Percentiles rank a stretch among this genome's conserved stretches.
These are phyloP conservation scores for Cladophialophora bantiana DNA, from an alignment of 2,329 filamentous ascomycete species.

Conservation along the genomic window DNA sequence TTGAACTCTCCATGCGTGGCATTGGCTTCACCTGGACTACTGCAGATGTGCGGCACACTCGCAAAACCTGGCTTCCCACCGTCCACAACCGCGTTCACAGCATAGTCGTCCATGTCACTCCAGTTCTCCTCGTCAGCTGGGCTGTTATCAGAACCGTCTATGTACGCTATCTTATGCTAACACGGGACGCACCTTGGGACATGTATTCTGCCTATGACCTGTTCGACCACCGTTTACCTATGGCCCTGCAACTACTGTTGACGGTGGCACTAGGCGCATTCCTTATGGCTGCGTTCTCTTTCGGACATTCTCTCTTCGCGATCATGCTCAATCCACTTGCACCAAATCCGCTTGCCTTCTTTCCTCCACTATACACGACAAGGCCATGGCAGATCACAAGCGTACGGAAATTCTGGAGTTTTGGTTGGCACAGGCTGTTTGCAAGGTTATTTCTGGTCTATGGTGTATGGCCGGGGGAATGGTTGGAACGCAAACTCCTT, in stretches of 20 bases:
- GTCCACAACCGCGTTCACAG: slow-evolving; percentile 50
- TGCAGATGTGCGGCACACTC: slow-evolving; percentile 54
- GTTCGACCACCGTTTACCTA: slow-evolving; percentile 47
- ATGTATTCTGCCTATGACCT: slow-evolving; percentile 36
- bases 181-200: slow-evolving; percentile 10
- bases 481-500: slow-evolving; percentile 50
- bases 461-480: slow-evolving; percentile 56
- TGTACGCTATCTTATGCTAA: slow-evolving; percentile 32
- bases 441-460: slow-evolving; percentile 55
- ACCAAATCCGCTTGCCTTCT: slow-evolving; percentile 52
- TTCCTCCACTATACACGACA: slow-evolving; percentile 54
- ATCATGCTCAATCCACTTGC: slow-evolving; percentile 50
- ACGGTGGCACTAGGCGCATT: slow-evolving; percentile 53
- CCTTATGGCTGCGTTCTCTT: slow-evolving; percentile 53
- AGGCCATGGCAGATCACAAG: slow-evolving; percentile 51
- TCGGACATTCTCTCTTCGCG: slow-evolving; percentile 52
- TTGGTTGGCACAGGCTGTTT: slow-evolving; percentile 55
- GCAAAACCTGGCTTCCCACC: slow-evolving; percentile 53
- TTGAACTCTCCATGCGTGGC: slow-evolving; percentile 54
- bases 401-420: slow-evolving; percentile 53
- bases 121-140: slow-evolving; percentile 49
- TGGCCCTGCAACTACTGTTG: slow-evolving; percentile 47
- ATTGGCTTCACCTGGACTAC: slow-evolving; percentile 56
- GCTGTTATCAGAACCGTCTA: slow-evolving; percentile 47
- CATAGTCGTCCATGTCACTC: slow-evolving; percentile 49